Conservation (phyloP, 2,329 filamentous ascomycete species). For the Sporothrix mexicana region DNA sequence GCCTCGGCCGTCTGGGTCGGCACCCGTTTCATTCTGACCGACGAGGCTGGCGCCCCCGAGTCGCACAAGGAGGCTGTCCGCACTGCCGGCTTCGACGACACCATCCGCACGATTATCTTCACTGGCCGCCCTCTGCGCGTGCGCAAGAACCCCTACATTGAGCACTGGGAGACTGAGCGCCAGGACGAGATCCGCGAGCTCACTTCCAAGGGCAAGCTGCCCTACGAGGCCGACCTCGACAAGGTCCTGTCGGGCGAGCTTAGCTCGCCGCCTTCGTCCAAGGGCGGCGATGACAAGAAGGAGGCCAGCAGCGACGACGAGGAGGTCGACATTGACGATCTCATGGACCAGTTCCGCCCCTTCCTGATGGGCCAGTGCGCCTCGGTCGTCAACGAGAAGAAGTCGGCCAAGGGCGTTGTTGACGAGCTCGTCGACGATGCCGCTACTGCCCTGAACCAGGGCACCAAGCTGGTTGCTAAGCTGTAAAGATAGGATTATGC, state of each 20-base stretch:
- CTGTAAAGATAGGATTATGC: slow-evolving; percentile 54
- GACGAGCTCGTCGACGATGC: slow-evolving; percentile 93
- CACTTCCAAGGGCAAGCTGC: slow-evolving; percentile 85
- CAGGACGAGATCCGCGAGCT: slow-evolving; percentile 89
- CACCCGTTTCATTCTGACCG: slow-evolving; percentile 90
- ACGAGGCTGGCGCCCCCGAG: slow-evolving; percentile 92
- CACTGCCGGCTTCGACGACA: slow-evolving; percentile 93
- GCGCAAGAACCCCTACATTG: slow-evolving; percentile 89
- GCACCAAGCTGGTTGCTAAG: slow-evolving; percentile 71
- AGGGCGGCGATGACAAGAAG: slow-evolving; percentile 64
- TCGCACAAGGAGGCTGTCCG: slow-evolving; percentile 94
- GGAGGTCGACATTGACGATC: slow-evolving; percentile 74
- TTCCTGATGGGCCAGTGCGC: slow-evolving; percentile 97
- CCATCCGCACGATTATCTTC: slow-evolving; percentile 97
- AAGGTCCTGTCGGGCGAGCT: slow-evolving; percentile 70
- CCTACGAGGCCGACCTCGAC: slow-evolving; percentile 93
- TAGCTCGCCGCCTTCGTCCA: slow-evolving; percentile 65
- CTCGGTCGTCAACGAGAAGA: slow-evolving; percentile 90
- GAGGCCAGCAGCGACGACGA: slow-evolving; percentile 68
- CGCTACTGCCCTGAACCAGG: slow-evolving; percentile 70
- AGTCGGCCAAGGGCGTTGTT: slow-evolving; percentile 87
- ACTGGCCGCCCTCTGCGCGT: slow-evolving; percentile 94
- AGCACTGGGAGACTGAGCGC: slow-evolving; percentile 95
- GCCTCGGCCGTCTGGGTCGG: slow-evolving; percentile 95
- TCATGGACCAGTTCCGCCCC: slow-evolving; percentile 88